These are phyloP conservation scores for Pythium aristosporum DNA, from an alignment of 352 stramenopile genomes.

Conservation along the genomic window DNA sequence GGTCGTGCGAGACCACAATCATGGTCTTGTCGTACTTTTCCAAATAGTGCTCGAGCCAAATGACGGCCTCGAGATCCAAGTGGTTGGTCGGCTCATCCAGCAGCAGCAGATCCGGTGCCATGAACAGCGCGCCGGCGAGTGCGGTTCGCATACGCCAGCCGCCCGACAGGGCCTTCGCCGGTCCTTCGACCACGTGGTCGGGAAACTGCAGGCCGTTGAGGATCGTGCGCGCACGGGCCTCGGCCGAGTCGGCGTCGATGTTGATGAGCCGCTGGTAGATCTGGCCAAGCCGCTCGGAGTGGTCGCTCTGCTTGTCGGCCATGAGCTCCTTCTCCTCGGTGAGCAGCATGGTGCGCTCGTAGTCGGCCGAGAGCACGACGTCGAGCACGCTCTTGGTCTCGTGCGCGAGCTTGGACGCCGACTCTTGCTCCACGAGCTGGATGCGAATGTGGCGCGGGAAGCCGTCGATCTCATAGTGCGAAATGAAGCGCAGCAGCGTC, in stretches of 20 bases:
- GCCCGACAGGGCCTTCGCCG: slow-evolving; percentile 91
- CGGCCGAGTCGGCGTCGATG: slow-evolving; percentile 90
- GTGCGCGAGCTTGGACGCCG: slow-evolving; percentile 75
- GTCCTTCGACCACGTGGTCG: slow-evolving; percentile 87
- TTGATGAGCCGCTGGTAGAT: slow-evolving; percentile 88
- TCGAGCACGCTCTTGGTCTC: slow-evolving; percentile 90
- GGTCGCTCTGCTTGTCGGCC: slow-evolving; percentile 52
- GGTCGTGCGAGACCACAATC: slow-evolving; percentile 95
- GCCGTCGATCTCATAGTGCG: slow-evolving; percentile 94
- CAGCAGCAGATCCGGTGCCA: slow-evolving; percentile 92
- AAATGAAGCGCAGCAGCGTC: slow-evolving; percentile 95
- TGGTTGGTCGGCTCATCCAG: slow-evolving; percentile 91
- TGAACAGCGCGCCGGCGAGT: slow-evolving; percentile 94
- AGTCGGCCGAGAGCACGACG: slow-evolving; percentile 93
- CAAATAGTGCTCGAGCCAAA: slow-evolving; percentile 93
- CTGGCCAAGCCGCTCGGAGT: slow-evolving; percentile 62
- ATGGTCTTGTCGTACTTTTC: slow-evolving; percentile 92
- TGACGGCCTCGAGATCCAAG: slow-evolving; percentile 88
- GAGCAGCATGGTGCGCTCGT: slow-evolving; percentile 91
- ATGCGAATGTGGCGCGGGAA: slow-evolving; percentile 96
- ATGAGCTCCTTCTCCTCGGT: slow-evolving; percentile 93
- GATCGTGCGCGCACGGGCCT: slow-evolving; percentile 90
- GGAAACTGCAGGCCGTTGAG: slow-evolving; percentile 94
- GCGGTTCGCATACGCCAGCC: slow-evolving; percentile 94
- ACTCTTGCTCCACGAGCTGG: slow-evolving; percentile 95